Conservation (phyloP, 345 rosid species). For the Rhodomyrtus tomentosa region DNA sequence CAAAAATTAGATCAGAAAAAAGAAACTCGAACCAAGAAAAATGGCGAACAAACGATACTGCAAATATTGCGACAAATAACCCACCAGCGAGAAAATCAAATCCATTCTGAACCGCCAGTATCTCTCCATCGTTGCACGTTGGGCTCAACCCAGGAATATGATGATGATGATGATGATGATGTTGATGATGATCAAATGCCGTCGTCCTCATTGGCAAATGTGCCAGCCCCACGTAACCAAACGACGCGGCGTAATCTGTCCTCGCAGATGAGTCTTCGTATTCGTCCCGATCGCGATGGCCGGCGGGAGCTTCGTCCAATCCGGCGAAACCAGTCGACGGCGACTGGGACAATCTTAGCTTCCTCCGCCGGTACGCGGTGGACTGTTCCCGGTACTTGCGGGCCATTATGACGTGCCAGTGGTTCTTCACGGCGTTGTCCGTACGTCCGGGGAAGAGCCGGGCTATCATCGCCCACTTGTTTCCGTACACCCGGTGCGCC, state of each 20-base stretch:
- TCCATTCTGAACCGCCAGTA: neutral
- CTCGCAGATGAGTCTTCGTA: neutral
- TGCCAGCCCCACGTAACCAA: neutral
- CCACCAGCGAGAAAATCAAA: neutral
- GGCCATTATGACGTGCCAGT: conserved; percentile 99
- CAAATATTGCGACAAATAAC: neutral
- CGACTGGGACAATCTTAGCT: conserved; percentile 8
- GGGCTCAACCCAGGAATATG: neutral
- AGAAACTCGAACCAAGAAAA: neutral
- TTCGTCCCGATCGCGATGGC: neutral
- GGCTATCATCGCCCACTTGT: conserved; percentile 99
- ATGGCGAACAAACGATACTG: neutral
- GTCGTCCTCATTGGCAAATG: neutral
- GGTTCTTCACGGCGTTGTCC: conserved; percentile 98
- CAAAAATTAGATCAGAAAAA: neutral
- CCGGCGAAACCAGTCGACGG: neutral
- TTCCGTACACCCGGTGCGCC: conserved; percentile 88
- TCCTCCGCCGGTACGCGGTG: conserved; percentile 61
- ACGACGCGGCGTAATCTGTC: neutral
- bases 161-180: neutral
- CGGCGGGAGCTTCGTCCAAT: neutral
- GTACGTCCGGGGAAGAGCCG: conserved; percentile 96
- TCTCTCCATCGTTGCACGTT: neutral
- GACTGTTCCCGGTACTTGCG: conserved; percentile 91
- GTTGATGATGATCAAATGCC: neutral